Base-by-base conservation (phyloP, 805 yeast genomes). In the Scheffersomyces lignosus region DNA sequence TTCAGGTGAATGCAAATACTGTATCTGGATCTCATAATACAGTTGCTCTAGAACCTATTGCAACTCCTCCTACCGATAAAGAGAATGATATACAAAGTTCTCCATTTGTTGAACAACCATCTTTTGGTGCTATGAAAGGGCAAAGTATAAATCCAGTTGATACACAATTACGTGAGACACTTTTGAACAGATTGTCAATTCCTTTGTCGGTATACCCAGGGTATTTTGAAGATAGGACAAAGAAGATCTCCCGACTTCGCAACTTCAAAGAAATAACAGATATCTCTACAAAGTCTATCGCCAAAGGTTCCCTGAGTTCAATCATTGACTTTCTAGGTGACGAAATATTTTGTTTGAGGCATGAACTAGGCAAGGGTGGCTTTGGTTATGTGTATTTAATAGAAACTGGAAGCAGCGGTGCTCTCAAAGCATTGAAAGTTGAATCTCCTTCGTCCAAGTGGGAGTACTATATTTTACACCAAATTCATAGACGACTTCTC, bases 341-440 rank as follows among this genome's bases (percentile, higher is more conserved):
- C 18, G 73, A 68, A 27, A 60, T 72, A 4, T 74, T 58, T 44
- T 75, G 78, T 40, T 56, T 82, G 37, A 67, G 73, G 18, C 63
- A 66, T 32, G 77, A 78, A 49, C 60, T 89, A 9, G 96, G 96
- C 0, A 75, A 74, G 49, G 95, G 95, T n/a, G 93, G 90, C 0
- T 82, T 70, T 62, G 95, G 90, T 0, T 71, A 78, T 2, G 95
- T 87, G 0, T 87, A 79, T 53, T 62, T 87, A 15, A 81, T 85
- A 1, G 90, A 85, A 54, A 60, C 69, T 4, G 49, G 41, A 4
- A 71, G 77, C 42, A 56, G 60, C 6, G 87, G 86, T 1, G 53
- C 60, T 1, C 51, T 75, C 23, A 73, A 70, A 34, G 95, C 96
- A 0, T 60, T 89, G 35, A 89, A 89, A 53, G 75, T 83, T 10